Conservation (phyloP, 179 eudicot species). For the Beta macrorhiza region DNA sequence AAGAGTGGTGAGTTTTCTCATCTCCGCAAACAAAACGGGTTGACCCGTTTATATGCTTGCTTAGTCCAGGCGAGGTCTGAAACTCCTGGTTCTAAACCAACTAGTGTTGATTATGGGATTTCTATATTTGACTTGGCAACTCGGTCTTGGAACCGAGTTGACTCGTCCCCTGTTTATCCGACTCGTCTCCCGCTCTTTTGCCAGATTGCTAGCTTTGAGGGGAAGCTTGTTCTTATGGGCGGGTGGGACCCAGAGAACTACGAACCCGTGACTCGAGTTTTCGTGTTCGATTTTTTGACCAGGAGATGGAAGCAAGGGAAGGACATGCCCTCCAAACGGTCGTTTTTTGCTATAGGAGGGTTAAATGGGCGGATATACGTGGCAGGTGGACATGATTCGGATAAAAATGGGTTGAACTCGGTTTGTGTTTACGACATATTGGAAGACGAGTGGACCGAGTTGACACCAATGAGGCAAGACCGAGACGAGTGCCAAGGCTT, state of each 20-base stretch:
- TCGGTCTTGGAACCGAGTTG: slow-evolving; percentile 45
- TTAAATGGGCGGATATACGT: slow-evolving; percentile 32
- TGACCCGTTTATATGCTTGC: slow-evolving; percentile 46
- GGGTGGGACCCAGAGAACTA: slow-evolving; percentile 62
- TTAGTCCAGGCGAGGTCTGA: slow-evolving; percentile 41
- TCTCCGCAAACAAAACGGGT: slow-evolving; percentile 44
- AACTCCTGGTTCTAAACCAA: slow-evolving; percentile 25
- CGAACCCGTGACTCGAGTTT: slow-evolving; percentile 39
- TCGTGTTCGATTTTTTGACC: too few relatives aligned
- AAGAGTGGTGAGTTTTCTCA: slow-evolving; percentile 41
- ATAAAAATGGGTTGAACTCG: slow-evolving; percentile 52
- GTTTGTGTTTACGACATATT: slow-evolving; percentile 47
- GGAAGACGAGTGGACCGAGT: slow-evolving; percentile 55
- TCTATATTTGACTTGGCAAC: slow-evolving; percentile 44
- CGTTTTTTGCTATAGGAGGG: slow-evolving; percentile 52
- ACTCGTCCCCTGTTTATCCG: slow-evolving; percentile 44
- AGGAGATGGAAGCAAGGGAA: slow-evolving; percentile 40
- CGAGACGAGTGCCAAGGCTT: slow-evolving; percentile 76
- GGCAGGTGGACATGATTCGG: slow-evolving; percentile 75
- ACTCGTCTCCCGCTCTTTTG: slow-evolving; percentile 57
- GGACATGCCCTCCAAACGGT: slow-evolving; percentile 51
- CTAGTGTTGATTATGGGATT: slow-evolving; percentile 34
- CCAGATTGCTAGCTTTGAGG: slow-evolving; percentile 49
- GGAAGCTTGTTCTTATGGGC: slow-evolving; percentile 58
- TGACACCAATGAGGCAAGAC: slow-evolving; percentile 52